Evolutionary conservation across 495 filamentous ascomycete species (phyloP).

Genomic region (Lasiosphaeris hirsuta): DNA sequence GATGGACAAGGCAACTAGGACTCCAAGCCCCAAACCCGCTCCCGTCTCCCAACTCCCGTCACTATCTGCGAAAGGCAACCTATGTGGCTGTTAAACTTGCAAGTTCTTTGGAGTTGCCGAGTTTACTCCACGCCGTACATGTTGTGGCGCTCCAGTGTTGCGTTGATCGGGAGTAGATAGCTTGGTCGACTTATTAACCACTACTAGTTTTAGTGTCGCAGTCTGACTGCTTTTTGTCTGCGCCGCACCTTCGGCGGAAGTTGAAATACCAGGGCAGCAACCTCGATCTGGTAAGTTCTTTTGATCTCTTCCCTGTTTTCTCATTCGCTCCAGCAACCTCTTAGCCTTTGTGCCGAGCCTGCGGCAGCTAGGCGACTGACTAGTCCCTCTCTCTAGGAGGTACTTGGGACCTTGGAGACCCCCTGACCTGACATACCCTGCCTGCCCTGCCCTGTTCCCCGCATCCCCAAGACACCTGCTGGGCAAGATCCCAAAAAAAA

Average conservation of each 20-base stretch:
- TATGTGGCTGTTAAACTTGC: too few species aligned
- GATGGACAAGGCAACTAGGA: too few species aligned
- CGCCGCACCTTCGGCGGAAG: background rate
- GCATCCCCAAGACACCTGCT: background rate
- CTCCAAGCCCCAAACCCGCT: too few species aligned
- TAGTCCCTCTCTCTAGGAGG: too few species aligned
- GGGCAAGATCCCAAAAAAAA: background rate
- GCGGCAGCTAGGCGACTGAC: too few species aligned
- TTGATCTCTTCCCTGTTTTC: background rate
- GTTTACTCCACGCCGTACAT: background rate
- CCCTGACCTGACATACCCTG: background rate
- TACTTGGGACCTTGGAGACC: too few species aligned
- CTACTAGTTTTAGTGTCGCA: background rate
- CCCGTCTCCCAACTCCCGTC: too few species aligned
- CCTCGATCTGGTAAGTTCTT: background rate
- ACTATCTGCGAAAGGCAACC: too few species aligned
- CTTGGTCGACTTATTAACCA: background rate
- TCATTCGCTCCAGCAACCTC: too few species aligned
- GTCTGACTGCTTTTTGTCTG: background rate
- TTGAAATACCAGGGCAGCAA: background rate
- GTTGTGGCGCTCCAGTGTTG: background rate
- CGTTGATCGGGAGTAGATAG: background rate
- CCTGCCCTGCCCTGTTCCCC: conserved; percentile 3
- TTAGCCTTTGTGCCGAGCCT: too few species aligned
- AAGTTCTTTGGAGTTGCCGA: background rate